A percentile compares a stretch with the other conserved stretches of the same genome.
Conservation (phyloP, 345 rosid genomes). For the Pistacia integerrima region DNA sequence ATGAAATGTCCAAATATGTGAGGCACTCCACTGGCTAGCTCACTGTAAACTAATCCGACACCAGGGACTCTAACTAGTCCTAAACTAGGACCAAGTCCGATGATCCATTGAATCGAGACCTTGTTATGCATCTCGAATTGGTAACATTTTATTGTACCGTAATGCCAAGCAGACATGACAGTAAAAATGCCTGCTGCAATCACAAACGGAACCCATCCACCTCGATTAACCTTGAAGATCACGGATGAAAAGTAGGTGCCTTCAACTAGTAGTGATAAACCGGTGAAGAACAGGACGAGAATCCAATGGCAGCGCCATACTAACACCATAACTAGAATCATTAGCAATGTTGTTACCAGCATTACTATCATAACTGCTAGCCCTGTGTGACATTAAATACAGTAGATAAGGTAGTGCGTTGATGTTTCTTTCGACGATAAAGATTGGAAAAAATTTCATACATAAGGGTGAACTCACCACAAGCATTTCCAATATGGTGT, state of each 20-base stretch:
- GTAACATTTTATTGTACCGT: conserved; percentile 27
- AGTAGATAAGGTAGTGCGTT: background rate
- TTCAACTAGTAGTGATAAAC: conserved; percentile 27
- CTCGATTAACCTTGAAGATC: conserved; percentile 39
- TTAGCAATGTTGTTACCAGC: conserved; percentile 36
- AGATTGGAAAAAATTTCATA: background rate
- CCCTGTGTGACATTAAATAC: conserved; percentile 16
- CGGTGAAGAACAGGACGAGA: conserved; percentile 28
- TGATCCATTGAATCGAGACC: conserved; percentile 38
- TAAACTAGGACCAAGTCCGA: conserved; percentile 36
- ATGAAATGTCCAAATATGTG: conserved; percentile 40
- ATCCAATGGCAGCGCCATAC: conserved; percentile 43
- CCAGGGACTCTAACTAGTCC: conserved; percentile 40
- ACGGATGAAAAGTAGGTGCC: conserved; percentile 38
- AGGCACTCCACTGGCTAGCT: conserved; percentile 37
- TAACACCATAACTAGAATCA: conserved; percentile 35
- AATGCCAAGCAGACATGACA: conserved; percentile 41
- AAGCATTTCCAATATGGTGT: conserved; percentile 35
- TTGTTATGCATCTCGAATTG: conserved; percentile 37
- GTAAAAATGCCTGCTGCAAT: conserved; percentile 26
- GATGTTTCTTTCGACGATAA: background rate
- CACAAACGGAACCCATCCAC: conserved; percentile 41
- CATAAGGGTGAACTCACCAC: conserved; percentile 17
- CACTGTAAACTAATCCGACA: conserved; percentile 35
- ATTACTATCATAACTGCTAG: conserved; percentile 35